These are phyloP conservation scores for Penicillium psychrofluorescens DNA, from an alignment of 495 filamentous ascomycete species.

Conservation along the genomic window DNA sequence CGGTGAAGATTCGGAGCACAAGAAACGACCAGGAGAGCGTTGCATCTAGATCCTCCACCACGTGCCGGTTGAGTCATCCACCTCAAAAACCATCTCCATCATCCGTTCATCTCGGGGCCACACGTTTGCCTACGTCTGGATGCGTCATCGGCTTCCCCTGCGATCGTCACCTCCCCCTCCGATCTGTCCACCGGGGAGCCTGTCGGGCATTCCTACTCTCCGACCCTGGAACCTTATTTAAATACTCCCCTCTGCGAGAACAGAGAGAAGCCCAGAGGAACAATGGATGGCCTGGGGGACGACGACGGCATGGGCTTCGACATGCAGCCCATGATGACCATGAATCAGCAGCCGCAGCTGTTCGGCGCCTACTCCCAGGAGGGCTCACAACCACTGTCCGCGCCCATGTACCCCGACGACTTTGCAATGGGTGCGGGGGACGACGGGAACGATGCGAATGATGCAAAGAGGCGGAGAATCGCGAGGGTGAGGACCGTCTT, in stretches of 20 bases:
- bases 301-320: conserved; percentile 37
- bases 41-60: too few relatives aligned
- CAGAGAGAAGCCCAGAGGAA: conserved; percentile 1
- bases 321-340: conserved; percentile 28
- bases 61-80: too few relatives aligned
- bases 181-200: conserved; percentile 3
- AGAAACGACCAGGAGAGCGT: too few relatives aligned
- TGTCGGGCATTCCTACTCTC: not conserved
- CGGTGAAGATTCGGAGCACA: too few relatives aligned
- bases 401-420: conserved; percentile 49
- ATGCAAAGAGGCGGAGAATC: conserved; percentile 88
- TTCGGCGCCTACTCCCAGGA: conserved; percentile 59
- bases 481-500: conserved; percentile 55
- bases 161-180: not conserved
- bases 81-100: too few relatives aligned
- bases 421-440: conserved; percentile 45
- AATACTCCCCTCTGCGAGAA: not conserved
- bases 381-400: conserved; percentile 52
- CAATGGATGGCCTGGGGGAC: conserved; percentile 37
- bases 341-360: conserved; percentile 62
- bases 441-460: conserved; percentile 53
- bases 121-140: not conserved
- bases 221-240: not conserved
- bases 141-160: conserved; percentile 14
- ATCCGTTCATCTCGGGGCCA: not conserved